Evolutionary conservation across 1,284 basidiomycete species (phyloP), one percentile per base, ranked within the genome.

Genomic region (Melampsora americana): DNA sequence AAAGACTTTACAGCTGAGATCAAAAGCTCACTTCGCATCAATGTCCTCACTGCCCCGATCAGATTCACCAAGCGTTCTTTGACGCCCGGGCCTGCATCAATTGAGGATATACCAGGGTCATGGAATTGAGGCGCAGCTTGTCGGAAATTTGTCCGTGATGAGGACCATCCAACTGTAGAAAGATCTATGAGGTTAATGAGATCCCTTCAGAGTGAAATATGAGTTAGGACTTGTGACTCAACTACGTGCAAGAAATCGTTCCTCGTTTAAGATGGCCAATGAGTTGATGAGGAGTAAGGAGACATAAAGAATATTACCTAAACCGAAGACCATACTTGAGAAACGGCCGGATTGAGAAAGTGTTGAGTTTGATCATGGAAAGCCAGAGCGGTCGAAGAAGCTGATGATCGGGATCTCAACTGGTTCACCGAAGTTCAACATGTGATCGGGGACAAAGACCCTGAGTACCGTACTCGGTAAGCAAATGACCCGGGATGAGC

Each of bases 191-290:
- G 67, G 12, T 62, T 48, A 42, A 66, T 14, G 26, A 42, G 76
- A 28, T 26, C 42, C 32, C 46, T 23, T 48, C 23, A 67, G n/a
- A 42, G 39, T 42, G 39, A 42, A 42, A 7, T 35, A 23, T 44
- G 42, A 61, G n/a, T 14, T 30, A 56, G 26, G 56, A 74, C 50
- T 2, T n/a, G 39, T 42, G 9, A 26, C 87, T 90, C 81, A 82
- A 97, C 95, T 93, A 83, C 90, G 86, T 28, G 93, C 91, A 64
- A 98, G 88, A 83, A 98, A 98, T 0, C 95, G 88, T 80, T 98
- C 95, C 84, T 98, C 95, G 81, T 90, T 96, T 73, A 98, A 86
- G 77, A 98, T 90, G 9, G 95, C 95, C 81, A 97, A 88, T 39
- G 93, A 92, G 83, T 98, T 98, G 79, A 93, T 89, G 82, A 97